Evolutionary conservation across 345 rosid species (phyloP), one percentile per base, ranked within the genome.

Genomic region (Brassica cretica): DNA sequence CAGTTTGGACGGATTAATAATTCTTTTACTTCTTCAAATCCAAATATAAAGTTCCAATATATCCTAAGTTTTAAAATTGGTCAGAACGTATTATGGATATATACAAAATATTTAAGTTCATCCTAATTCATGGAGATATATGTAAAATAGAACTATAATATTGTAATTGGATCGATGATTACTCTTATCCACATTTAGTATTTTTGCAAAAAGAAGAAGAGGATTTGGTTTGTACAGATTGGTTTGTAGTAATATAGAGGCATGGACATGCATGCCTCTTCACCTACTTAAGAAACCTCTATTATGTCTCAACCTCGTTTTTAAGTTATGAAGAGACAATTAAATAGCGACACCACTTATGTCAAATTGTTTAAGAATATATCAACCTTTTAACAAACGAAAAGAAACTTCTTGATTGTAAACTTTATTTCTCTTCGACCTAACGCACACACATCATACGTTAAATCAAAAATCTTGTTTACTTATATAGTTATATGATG

Each of bases 191-290:
- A 27, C 33, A 61, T 12, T 62, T 14, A 29, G 11, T 62, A 25
- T 19, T 19, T 19, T 19, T 19, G 21, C 21, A 19, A 19, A 21
- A 21, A 8, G 4, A 21, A 25, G 33, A 15, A 55, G 39, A 63
- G 72, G 53, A 65, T 56, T 71, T 71, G 72, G 67, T 77, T 55
- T 71, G 72, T 9, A 18, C 24, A 29, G 3, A 71, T 77, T 72
- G 77, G 77, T 78, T 30, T 78, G 58, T 72, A 72, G 81, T 78
- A 60, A 72, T 32, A 55, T 46, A 44, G 62, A 56, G 77, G 64
- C 77, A 78, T 78, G 64, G 68, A 49, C 68, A 78, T 78, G 81
- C 68, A 78, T 72, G 81, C 24, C 68, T 59, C 76, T 72, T 78
- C 81, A 72, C 76, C 76, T 71, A 71, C 67, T 71, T 78, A 78